phyloP scores from a whole-genome alignment of 371 early-diverging fungal genomes.

The Rhizomucor miehei region DNA sequence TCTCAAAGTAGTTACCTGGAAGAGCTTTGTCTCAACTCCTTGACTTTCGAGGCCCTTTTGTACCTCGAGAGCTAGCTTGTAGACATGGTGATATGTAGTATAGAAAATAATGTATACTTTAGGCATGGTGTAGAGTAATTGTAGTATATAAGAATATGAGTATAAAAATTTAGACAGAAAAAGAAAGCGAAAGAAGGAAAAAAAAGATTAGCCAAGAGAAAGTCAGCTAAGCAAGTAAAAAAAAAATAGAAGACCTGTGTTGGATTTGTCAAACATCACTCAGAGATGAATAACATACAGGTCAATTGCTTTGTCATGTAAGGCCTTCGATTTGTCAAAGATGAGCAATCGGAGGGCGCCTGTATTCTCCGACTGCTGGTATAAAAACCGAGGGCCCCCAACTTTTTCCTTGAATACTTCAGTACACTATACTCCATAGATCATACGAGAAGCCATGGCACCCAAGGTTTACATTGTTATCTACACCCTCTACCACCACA shows the following conservation, averaged over 20 bases:
- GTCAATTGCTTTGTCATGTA: too few species aligned
- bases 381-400: neutral
- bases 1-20: slow-evolving; percentile 25
- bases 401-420: too few species aligned
- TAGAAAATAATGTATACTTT: slow-evolving; percentile 57
- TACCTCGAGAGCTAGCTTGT: slow-evolving; percentile 57
- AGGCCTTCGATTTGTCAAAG: too few species aligned
- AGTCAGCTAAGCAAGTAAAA: neutral
- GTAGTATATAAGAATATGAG: too few species aligned
- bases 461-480: slow-evolving; percentile 42
- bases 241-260: neutral
- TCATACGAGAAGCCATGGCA: slow-evolving; percentile 16
- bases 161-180: neutral
- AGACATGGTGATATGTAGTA: slow-evolving; percentile 71
- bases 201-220: slow-evolving; percentile 1
- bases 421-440: too few species aligned
- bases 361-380: too few species aligned
- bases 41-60: slow-evolving; percentile 50
- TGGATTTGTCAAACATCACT: neutral
- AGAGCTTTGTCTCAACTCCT: slow-evolving; percentile 54
- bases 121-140: slow-evolving; percentile 21
- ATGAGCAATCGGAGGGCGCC: too few species aligned
- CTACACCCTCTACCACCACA: slow-evolving; percentile 58
- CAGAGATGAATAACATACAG: neutral
- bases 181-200: too few species aligned